A percentile compares a stretch with the other conserved stretches of the same genome.
Conservation (phyloP, 106 monocot genomes). For the Amphibolis antarctica region DNA sequence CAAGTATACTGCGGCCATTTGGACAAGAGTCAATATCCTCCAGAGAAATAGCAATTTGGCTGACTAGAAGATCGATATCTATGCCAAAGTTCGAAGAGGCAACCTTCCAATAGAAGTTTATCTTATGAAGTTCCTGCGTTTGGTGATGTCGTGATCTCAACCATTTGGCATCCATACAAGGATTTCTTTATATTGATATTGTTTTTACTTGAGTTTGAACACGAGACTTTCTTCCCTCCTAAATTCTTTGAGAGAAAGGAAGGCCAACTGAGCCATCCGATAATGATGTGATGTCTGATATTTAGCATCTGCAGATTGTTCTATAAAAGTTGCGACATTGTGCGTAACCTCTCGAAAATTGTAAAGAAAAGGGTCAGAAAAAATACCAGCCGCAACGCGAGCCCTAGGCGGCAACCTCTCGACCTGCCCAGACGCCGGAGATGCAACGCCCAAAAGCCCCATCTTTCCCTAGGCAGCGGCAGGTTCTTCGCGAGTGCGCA, state of each 20-base stretch:
- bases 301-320: neutral
- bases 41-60: conserved; percentile 87
- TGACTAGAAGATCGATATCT: conserved; percentile 68
- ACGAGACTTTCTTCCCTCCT: too few species aligned
- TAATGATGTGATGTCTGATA: neutral
- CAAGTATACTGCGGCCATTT: conserved; percentile 68
- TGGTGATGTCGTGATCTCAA: neutral
- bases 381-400: neutral
- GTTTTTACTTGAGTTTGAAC: too few species aligned
- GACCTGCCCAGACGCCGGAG: neutral
- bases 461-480: neutral
- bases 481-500: too few species aligned
- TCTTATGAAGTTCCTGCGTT: neutral
- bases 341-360: neutral
- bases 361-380: neutral
- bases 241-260: too few species aligned
- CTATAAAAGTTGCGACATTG: too few species aligned
- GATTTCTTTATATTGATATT: neutral
- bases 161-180: neutral
- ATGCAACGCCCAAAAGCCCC: neutral
- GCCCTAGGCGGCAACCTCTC: neutral
- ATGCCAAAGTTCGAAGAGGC: conserved; percentile 25
- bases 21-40: conserved; percentile 72
- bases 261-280: too few species aligned
- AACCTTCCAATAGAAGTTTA: neutral